Evolutionary conservation across 768 basidiomycete species (phyloP).

Genomic region (Kwoniella newhampshirensis): DNA sequence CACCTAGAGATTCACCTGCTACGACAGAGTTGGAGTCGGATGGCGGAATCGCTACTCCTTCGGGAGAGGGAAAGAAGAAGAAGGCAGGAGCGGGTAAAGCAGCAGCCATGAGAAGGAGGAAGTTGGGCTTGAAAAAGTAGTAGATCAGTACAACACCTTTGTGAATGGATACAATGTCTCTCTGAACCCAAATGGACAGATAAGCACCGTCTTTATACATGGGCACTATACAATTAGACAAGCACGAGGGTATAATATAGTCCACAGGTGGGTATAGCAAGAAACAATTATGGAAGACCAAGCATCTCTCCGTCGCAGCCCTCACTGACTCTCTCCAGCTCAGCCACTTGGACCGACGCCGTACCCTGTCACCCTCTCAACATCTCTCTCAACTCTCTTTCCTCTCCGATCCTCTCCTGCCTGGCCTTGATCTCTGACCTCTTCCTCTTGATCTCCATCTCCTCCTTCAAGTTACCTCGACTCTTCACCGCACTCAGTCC

Average conservation of each 20-base stretch:
- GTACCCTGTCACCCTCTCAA: conserved; percentile 18
- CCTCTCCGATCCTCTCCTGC: conserved; percentile 37
- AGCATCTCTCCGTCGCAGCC: too few relatives aligned
- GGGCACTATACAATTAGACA: too few relatives aligned
- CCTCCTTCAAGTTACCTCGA: conserved; percentile 27
- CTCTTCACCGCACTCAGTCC: conserved; percentile 40
- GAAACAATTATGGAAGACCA: too few relatives aligned
- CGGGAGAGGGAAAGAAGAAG: conserved; percentile 32
- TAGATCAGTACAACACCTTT: too few relatives aligned
- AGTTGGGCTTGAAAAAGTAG: conserved; percentile 44
- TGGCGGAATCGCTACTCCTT: conserved; percentile 15
- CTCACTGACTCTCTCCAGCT: too few relatives aligned
- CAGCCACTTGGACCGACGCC: too few relatives aligned
- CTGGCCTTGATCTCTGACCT: conserved; percentile 35
- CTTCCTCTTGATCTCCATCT: conserved; percentile 29
- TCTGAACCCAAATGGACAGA: too few relatives aligned
- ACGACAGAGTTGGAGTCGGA: conserved; percentile 30
- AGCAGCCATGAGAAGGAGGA: conserved; percentile 34
- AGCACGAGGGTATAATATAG: too few relatives aligned
- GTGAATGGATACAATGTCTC: too few relatives aligned
- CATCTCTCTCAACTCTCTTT: conserved; percentile 40
- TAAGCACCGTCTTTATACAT: too few relatives aligned
- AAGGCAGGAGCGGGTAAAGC: conserved; percentile 35
- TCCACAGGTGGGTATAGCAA: too few relatives aligned
- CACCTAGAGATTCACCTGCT: conserved; percentile 22